These are phyloP conservation scores for Paramecium primaurelia DNA, from an alignment of 73 alveolate genomes.

Conservation along the genomic window DNA sequence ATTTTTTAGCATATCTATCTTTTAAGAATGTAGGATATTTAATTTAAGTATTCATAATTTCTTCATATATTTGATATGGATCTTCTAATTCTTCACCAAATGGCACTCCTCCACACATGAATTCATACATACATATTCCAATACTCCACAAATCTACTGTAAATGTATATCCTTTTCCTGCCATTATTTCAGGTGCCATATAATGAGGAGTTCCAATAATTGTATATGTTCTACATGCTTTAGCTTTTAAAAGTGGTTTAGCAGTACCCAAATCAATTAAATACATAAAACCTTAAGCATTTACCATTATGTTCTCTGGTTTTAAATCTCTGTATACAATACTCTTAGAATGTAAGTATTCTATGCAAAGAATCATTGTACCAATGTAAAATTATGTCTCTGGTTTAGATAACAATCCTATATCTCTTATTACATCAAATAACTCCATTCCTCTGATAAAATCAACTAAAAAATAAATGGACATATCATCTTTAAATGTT, in stretches of 20 bases:
- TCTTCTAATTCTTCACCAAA: constrained; percentile 74
- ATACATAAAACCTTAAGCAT: constrained; percentile 71
- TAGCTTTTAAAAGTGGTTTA: constrained; percentile 46
- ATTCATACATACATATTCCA: constrained; percentile 72
- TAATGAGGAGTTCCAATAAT: constrained; percentile 78
- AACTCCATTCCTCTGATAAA: constrained; percentile 78
- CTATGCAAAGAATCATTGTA: constrained; percentile 67
- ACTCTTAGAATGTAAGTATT: constrained; percentile 77
- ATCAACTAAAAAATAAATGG: constrained; percentile 74
- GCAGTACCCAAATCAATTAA: constrained; percentile 87
- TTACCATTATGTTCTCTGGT: constrained; percentile 82
- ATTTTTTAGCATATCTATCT: constrained; percentile 45
- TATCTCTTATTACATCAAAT: constrained; percentile 80
- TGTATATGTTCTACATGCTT: constrained; percentile 61
- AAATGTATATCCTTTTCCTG: constrained; percentile 67
- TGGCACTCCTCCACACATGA: constrained; percentile 81
- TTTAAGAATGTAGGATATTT: constrained; percentile 43
- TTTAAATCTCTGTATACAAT: constrained; percentile 75
- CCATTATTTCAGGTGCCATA: constrained; percentile 78
- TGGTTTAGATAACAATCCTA: constrained; percentile 66
- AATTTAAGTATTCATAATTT: constrained; percentile 55
- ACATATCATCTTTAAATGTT: constrained; percentile 74
- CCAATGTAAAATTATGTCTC: constrained; percentile 75
- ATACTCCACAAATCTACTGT: constrained; percentile 64
- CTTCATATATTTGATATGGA: constrained; percentile 74